phyloP scores from a whole-genome alignment of 2,329 filamentous ascomycete genomes.

The Calonectria hongkongensis region DNA sequence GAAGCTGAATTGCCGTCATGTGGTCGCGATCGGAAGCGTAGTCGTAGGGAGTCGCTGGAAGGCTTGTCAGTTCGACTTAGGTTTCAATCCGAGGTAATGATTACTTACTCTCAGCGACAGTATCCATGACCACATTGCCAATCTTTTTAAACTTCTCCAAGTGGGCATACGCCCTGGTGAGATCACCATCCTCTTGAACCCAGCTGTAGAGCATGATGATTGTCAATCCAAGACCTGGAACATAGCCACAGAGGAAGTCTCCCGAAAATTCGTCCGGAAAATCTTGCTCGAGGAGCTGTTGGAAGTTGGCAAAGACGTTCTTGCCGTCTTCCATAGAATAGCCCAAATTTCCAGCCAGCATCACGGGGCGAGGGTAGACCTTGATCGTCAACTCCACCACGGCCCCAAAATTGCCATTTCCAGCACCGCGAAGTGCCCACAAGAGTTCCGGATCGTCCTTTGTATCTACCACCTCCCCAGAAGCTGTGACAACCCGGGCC shows the following conservation, averaged over 20 bases:
- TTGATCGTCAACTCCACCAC: slow-evolving; percentile 42
- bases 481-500: slow-evolving; percentile 42
- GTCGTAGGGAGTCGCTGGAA: slow-evolving; percentile 6
- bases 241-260: slow-evolving; percentile 25
- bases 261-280: slow-evolving; percentile 28
- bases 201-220: slow-evolving; percentile 27
- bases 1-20: slow-evolving; percentile 9
- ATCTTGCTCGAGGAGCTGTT: slow-evolving; percentile 9
- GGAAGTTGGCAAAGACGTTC: slow-evolving; percentile 27
- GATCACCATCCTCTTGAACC: slow-evolving; percentile 22
- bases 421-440: slow-evolving; percentile 47
- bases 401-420: slow-evolving; percentile 45
- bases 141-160: slow-evolving; percentile 25
- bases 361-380: slow-evolving; percentile 37
- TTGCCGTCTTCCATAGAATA: slow-evolving; percentile 14
- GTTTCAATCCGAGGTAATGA: background rate
- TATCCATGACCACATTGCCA: slow-evolving; percentile 1
- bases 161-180: slow-evolving; percentile 24
- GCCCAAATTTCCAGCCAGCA: slow-evolving; percentile 24
- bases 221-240: slow-evolving; percentile 23
- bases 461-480: slow-evolving; percentile 34
- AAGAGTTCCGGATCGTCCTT: slow-evolving; percentile 42
- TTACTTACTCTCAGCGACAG: slow-evolving; percentile 21
- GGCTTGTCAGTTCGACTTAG: background rate
- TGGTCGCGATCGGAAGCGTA: slow-evolving; percentile 15